phyloP scores from a whole-genome alignment of 1,284 basidiomycete species.

The Melampsora allii-populina region DNA sequence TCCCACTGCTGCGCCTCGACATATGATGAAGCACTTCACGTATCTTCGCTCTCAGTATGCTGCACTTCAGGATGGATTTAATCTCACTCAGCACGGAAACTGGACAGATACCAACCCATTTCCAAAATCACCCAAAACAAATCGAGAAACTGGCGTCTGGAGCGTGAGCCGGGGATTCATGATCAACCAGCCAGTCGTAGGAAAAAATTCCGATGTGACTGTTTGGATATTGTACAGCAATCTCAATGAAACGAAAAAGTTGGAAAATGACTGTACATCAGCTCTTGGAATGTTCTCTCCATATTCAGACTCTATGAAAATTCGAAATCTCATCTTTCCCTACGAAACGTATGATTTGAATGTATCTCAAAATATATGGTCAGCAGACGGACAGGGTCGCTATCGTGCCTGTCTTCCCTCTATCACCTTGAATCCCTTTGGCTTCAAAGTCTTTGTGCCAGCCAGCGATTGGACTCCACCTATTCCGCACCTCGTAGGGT shows the following conservation, averaged over 20 bases:
- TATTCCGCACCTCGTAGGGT: conserved; percentile 69
- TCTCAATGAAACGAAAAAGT: conserved; percentile 25
- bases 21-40: conserved; percentile 68
- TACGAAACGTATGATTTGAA: conserved; percentile 69
- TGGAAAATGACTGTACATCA: conserved; percentile 53
- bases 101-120: conserved; percentile 72
- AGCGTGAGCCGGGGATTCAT: conserved; percentile 58
- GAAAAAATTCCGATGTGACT: conserved; percentile 59
- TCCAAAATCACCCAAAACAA: conserved; percentile 75
- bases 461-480: conserved; percentile 64
- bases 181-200: conserved; percentile 54
- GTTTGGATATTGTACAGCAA: conserved; percentile 43
- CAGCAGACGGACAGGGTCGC: conserved; percentile 60
- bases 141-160: conserved; percentile 81
- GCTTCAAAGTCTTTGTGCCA: conserved; percentile 77
- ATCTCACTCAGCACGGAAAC: conserved; percentile 71
- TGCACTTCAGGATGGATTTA: conserved; percentile 76
- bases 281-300: conserved; percentile 60
- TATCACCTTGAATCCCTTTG: conserved; percentile 67
- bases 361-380: conserved; percentile 63
- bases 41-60: conserved; percentile 66
- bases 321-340: conserved; percentile 74
- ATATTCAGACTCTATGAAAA: conserved; percentile 60
- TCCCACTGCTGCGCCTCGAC: conserved; percentile 70
- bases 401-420: conserved; percentile 68